These are phyloP conservation scores for Globisporangium spiculum DNA, from an alignment of 352 stramenopile genomes.

Conservation along the genomic window DNA sequence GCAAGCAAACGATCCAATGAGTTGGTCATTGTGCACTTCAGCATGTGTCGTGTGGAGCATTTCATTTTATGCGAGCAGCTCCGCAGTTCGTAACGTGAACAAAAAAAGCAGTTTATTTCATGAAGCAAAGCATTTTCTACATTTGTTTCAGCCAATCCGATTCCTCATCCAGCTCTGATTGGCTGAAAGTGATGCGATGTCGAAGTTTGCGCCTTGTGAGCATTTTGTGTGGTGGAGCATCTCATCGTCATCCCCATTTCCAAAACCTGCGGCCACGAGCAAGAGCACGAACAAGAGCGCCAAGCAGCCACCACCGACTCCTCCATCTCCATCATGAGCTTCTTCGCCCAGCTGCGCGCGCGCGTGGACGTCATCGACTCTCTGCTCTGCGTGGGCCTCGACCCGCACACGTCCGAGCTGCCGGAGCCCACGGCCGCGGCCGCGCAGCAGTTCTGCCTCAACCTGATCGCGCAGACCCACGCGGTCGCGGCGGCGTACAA, in stretches of 20 bases:
- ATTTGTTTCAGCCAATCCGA: neutral
- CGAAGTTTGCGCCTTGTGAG: neutral
- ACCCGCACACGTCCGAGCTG: conserved; percentile 92
- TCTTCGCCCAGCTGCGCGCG: conserved; percentile 87
- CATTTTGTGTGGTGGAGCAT: neutral
- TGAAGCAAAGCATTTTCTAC: too few relatives aligned
- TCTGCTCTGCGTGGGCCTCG: conserved; percentile 97
- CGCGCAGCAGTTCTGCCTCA: conserved; percentile 93
- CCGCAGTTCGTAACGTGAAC: too few relatives aligned
- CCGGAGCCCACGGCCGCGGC: conserved; percentile 80
- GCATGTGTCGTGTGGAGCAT: too few relatives aligned
- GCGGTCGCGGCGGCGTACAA: conserved; percentile 96
- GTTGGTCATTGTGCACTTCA: too few relatives aligned
- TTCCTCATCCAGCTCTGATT: neutral
- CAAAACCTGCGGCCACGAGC: conserved; percentile 6
- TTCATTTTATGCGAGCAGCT: too few relatives aligned
- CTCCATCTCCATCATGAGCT: conserved; percentile 42
- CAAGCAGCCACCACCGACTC: neutral
- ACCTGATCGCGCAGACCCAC: conserved; percentile 94
- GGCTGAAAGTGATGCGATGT: neutral
- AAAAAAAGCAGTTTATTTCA: too few relatives aligned
- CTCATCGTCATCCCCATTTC: conserved; percentile 1
- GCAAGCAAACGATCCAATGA: too few relatives aligned
- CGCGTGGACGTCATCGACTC: conserved; percentile 92
- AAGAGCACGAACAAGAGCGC: neutral